Evolutionary conservation across 257 asterid species (phyloP).

Genomic region (Ehretia macrophylla): DNA sequence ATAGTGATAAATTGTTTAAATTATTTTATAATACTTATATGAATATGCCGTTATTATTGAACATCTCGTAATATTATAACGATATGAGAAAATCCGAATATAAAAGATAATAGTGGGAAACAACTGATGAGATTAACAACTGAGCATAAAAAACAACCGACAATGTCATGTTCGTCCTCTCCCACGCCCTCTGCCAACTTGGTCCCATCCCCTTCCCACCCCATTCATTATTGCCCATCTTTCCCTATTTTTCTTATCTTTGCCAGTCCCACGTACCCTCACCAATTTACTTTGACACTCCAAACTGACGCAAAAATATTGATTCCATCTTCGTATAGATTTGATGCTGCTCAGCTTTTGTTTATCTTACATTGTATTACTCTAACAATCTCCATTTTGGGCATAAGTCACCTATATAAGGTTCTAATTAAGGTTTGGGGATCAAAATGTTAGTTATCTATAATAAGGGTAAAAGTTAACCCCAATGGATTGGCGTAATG

Average conservation of each 20-base stretch:
- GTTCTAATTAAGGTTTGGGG: not conserved
- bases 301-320: not conserved
- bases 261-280: constrained; percentile 1
- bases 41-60: too few species aligned
- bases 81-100: too few species aligned
- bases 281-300: not conserved
- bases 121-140: constrained; percentile 39
- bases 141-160: constrained; percentile 24
- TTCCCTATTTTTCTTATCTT: not conserved
- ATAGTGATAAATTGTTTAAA: too few species aligned
- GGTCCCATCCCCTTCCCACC: constrained; percentile 9
- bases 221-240: constrained; percentile 4
- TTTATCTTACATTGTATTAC: not conserved
- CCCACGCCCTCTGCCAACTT: constrained; percentile 4
- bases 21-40: too few species aligned
- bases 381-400: not conserved
- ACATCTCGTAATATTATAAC: too few species aligned
- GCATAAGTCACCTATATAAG: not conserved
- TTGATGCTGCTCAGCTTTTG: not conserved
- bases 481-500: too few species aligned
- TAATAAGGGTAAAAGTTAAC: not conserved
- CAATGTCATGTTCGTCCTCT: constrained; percentile 5
- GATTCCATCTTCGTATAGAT: not conserved
- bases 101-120: constrained; percentile 26
- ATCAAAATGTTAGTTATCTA: not conserved